Percentiles rank a stretch among this genome's conserved stretches.
Evolutionary conservation across 208 protist genomes (phyloP).

Genomic region (Leptomonas seymouri): DNA sequence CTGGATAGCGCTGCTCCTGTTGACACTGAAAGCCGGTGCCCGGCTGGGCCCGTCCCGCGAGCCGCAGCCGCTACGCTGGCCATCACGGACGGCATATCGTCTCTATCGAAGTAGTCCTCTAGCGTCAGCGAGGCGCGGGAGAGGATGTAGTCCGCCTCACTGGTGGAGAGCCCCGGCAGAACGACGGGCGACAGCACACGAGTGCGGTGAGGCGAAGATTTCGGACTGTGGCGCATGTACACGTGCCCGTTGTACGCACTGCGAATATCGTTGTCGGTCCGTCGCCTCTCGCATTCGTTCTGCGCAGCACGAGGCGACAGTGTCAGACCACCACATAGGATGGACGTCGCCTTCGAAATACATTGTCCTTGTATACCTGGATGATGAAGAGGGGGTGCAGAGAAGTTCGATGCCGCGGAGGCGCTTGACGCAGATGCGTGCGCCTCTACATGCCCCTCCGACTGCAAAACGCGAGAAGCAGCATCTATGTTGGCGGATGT

Average conservation of each 20-base stretch:
- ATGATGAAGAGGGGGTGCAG: background rate
- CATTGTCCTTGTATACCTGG: no score
- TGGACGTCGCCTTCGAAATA: no score
- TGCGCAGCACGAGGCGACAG: no score
- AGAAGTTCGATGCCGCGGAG: background rate
- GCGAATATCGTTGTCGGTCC: background rate
- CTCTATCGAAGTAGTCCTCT: slow-evolving; percentile 23
- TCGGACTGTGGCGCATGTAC: slow-evolving; percentile 12
- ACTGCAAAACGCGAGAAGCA: background rate
- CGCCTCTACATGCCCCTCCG: background rate
- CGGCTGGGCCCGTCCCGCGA: background rate
- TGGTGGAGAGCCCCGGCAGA: slow-evolving; percentile 15
- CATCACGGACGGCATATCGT: slow-evolving; percentile 22
- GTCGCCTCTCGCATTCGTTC: no score
- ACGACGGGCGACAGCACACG: slow-evolving; percentile 19
- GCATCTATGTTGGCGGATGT: background rate
- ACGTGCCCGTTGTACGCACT: slow-evolving; percentile 5
- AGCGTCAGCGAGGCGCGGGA: slow-evolving; percentile 8
- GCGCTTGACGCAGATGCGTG: background rate
- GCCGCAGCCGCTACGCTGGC: slow-evolving; percentile 16
- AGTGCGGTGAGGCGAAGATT: background rate
- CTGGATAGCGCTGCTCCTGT: background rate
- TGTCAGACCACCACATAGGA: no score
- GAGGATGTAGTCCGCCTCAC: slow-evolving; percentile 12
- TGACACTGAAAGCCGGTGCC: background rate